Percentiles rank a stretch among this genome's conserved stretches.
These are phyloP conservation scores for Pseudevernia furfuracea DNA, from an alignment of 495 filamentous ascomycete species.

Conservation along the genomic window DNA sequence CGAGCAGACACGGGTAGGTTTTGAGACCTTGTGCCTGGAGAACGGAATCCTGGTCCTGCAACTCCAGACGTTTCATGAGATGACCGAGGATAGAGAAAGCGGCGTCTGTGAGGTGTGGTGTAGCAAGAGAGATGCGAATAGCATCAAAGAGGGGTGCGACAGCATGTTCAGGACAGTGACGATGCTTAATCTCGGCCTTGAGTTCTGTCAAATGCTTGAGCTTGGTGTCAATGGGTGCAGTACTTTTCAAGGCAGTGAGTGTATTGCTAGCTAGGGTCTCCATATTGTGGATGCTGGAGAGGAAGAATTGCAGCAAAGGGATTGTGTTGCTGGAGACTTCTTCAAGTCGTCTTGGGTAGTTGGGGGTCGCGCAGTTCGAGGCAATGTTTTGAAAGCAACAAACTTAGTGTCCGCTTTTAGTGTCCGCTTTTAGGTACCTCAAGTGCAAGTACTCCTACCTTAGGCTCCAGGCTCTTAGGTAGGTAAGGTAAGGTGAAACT, in stretches of 20 bases:
- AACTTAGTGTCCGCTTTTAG: neutral
- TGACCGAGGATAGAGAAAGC: slow-evolving; percentile 82
- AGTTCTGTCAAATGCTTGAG: slow-evolving; percentile 60
- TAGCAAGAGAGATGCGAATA: slow-evolving; percentile 56
- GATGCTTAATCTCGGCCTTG: slow-evolving; percentile 84
- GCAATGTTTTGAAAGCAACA: neutral
- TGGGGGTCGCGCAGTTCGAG: neutral
- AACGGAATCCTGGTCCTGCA: slow-evolving; percentile 68
- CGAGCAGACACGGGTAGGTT: slow-evolving; percentile 63
- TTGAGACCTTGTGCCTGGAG: slow-evolving; percentile 56
- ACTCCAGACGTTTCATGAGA: slow-evolving; percentile 69
- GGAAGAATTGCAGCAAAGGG: neutral
- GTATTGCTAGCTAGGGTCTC: slow-evolving; percentile 18
- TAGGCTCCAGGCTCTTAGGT: too few species aligned
- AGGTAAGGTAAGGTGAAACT: too few species aligned
- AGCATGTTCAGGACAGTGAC: slow-evolving; percentile 69
- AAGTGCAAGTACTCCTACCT: too few species aligned
- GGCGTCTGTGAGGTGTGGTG: slow-evolving; percentile 65
- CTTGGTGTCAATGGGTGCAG: slow-evolving; percentile 48
- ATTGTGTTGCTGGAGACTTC: neutral
- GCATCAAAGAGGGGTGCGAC: slow-evolving; percentile 67
- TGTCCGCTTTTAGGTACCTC: neutral
- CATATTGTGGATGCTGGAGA: slow-evolving; percentile 4
- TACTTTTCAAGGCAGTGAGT: slow-evolving; percentile 14
- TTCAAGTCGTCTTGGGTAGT: too few species aligned